Conservation (phyloP, 2,329 filamentous ascomycete genomes). For the Cladosporium austrohemisphaericum region DNA sequence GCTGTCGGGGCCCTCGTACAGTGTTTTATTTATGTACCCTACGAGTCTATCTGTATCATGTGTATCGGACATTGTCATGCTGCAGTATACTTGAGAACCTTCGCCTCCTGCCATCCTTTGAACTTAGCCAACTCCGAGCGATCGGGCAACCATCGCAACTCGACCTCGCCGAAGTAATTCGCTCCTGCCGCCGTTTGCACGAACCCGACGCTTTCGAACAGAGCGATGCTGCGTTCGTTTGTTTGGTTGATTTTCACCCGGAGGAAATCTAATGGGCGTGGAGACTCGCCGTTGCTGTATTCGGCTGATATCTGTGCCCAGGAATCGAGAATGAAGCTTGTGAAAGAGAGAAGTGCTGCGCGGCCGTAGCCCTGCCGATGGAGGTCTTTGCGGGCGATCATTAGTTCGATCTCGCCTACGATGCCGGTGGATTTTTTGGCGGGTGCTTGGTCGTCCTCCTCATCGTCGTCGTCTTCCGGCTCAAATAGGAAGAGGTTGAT, state of each 20-base stretch:
- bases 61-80: background rate
- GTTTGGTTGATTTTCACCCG: conserved; percentile 59
- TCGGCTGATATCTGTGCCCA: conserved; percentile 55
- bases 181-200: conserved; percentile 44
- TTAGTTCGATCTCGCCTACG: conserved; percentile 77
- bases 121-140: conserved; percentile 14
- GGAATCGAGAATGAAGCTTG: conserved; percentile 63
- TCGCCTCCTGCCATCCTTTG: conserved; percentile 20
- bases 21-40: conserved; percentile 9
- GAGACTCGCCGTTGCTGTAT: conserved; percentile 37
- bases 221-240: conserved; percentile 54
- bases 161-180: conserved; percentile 67
- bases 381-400: conserved; percentile 64
- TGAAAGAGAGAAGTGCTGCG: conserved; percentile 62
- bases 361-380: conserved; percentile 63
- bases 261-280: conserved; percentile 42
- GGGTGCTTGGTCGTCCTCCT: conserved; percentile 32
- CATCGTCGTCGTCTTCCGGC: conserved; percentile 45
- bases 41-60: conserved; percentile 15
- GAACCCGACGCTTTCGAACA: conserved; percentile 62
- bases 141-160: conserved; percentile 45
- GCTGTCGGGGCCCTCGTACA: background rate
- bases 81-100: conserved; percentile 16
- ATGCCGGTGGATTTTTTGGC: conserved; percentile 20
- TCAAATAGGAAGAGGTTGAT: conserved; percentile 66